Base-by-base conservation (phyloP, 768 basidiomycete species). In the Pulveroboletus sp. region DNA sequence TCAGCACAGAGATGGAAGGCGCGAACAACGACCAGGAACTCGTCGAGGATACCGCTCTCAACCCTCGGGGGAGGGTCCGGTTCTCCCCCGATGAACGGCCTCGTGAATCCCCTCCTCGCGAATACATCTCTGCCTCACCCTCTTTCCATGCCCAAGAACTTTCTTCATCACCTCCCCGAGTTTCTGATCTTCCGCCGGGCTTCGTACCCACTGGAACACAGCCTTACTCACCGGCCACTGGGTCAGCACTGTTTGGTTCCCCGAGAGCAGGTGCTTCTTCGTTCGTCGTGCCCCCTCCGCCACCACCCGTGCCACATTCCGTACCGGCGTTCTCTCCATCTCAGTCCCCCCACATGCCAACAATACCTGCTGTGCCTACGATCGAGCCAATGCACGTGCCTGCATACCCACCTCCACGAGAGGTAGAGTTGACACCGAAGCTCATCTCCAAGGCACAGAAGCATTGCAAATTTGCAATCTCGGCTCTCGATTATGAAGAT, bases 401-500 rank as follows among this genome's bases (percentile, higher is more conserved):
- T 33, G 24, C 60, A 45, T 63, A 57, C 31, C 60, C 61, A 16
- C 50, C 55, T 9, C 59, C 60, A 37, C 47, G 55, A 19, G 43
- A 62, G 16, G 45, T 50, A 19, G 82, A 84, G 27, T 67, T 93
- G 39, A 81, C 87, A 1, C 82, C 87, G 5, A 72, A 72, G 44
- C 62, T 83, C 45, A 77, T 97, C 21, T 75, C 84, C 17, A 81
- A 85, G 53, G 82, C 81, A 13, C 94, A 99, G 75, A 97, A 90
- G 63, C 93, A 94, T 59, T 93, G 93, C 57, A 79, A 80, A 45
- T 97, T 87, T 70, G 95, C 95, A 7, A 90, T 97, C 49, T 92
- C 90, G 25, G 83, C 97, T n/a, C 73, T 99, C 46, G 93, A 97
- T 62, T 97, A 94, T 64, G 95, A 98, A 63, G 95, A 99, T 67